These are phyloP conservation scores for Boletus tomentosulus DNA, from an alignment of 768 basidiomycete genomes.

Conservation along the genomic window DNA sequence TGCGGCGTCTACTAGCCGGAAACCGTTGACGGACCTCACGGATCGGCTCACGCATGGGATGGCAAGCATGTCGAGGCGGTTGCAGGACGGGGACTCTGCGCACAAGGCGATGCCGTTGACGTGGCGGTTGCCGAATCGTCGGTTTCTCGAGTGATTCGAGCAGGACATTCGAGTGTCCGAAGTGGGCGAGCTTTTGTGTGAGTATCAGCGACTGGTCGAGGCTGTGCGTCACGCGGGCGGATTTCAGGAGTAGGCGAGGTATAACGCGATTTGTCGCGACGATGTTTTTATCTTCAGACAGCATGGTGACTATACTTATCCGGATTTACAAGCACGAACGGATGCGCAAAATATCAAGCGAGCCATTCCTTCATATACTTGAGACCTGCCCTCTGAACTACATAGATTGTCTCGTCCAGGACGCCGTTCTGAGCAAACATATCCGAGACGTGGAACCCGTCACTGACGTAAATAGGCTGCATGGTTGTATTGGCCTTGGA, in stretches of 20 bases:
- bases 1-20: no score
- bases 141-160: conserved; percentile 67
- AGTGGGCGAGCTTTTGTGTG: conserved; percentile 70
- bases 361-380: conserved; percentile 55
- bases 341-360: conserved; percentile 6
- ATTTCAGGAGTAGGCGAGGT: conserved; percentile 21
- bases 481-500: conserved; percentile 42
- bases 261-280: no score
- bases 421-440: conserved; percentile 36
- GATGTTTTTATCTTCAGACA: no score
- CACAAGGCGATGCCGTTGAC: conserved; percentile 33
- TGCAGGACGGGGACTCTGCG: conserved; percentile 23
- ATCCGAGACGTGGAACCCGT: conserved; percentile 71
- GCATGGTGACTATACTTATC: no score
- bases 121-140: conserved; percentile 48
- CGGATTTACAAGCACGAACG: background rate
- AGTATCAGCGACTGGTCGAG: conserved; percentile 78
- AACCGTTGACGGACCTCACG: conserved; percentile 40
- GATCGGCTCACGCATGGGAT: conserved; percentile 74
- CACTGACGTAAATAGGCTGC: conserved; percentile 56
- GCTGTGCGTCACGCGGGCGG: conserved; percentile 56
- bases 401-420: conserved; percentile 47
- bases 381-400: conserved; percentile 52
- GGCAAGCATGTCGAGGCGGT: conserved; percentile 32
- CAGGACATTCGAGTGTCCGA: conserved; percentile 82